Percentiles rank a stretch among this genome's conserved stretches.
These are phyloP conservation scores for Tuber microsphaerosporum DNA, from an alignment of 495 filamentous ascomycete genomes.

Conservation along the genomic window DNA sequence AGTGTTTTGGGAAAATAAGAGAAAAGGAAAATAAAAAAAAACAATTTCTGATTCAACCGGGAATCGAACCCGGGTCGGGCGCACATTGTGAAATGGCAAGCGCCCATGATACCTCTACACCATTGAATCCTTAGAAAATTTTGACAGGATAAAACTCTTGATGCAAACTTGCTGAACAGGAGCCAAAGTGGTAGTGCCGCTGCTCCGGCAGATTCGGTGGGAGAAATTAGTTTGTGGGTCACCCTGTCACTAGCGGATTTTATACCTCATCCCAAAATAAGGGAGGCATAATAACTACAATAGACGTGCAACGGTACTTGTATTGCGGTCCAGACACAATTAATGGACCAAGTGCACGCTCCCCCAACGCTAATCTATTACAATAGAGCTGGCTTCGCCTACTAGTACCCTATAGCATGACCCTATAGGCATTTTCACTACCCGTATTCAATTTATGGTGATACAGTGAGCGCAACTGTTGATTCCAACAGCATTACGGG, in stretches of 20 bases:
- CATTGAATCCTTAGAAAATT: no score
- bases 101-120: slow-evolving; percentile 41
- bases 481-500: no score
- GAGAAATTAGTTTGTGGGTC: neutral
- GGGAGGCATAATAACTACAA: no score
- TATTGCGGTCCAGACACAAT: neutral
- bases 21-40: neutral
- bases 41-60: slow-evolving; percentile 31
- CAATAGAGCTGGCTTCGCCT: no score
- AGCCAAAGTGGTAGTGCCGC: neutral
- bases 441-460: no score
- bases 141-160: no score
- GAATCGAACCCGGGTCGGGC: slow-evolving; percentile 39
- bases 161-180: neutral
- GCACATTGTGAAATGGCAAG: slow-evolving; percentile 33
- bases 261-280: neutral
- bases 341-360: no score
- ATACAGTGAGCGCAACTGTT: no score
- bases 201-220: neutral
- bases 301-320: neutral
- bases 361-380: no score
- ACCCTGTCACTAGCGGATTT: neutral
- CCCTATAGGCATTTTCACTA: no score
- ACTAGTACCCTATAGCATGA: no score
- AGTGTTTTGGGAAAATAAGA: no score